These are phyloP conservation scores for Hanseniaspora guilliermondii DNA, from an alignment of 805 yeast genomes.

Conservation along the genomic window DNA sequence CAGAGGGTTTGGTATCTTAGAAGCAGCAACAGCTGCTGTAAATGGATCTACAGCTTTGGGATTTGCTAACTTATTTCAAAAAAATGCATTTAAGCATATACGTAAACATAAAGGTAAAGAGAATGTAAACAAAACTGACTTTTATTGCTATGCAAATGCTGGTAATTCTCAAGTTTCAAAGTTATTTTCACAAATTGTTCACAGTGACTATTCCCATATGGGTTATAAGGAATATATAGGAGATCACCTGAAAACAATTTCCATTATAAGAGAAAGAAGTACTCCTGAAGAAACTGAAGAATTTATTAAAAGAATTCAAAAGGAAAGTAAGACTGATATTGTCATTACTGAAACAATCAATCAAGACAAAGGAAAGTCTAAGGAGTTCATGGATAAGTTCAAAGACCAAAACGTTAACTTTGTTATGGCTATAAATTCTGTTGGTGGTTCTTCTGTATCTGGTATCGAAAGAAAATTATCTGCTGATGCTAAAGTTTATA, in stretches of 20 bases:
- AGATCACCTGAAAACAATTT: constrained; percentile 56
- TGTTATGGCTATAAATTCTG: constrained; percentile 77
- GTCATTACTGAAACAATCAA: constrained; percentile 86
- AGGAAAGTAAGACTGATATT: constrained; percentile 15
- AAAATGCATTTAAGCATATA: constrained; percentile 30
- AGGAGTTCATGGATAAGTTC: constrained; percentile 38
- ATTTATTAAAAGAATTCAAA: constrained; percentile 18
- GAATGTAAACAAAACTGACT: constrained; percentile 26
- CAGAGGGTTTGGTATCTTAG: constrained; percentile 41
- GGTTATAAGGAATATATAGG: constrained; percentile 29
- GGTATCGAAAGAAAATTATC: constrained; percentile 73
- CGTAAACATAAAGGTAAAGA: background rate
- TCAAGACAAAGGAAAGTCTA: constrained; percentile 38
- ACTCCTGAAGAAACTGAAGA: constrained; percentile 49
- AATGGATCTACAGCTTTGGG: constrained; percentile 89
- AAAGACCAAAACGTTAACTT: constrained; percentile 40
- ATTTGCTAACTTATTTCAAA: constrained; percentile 46
- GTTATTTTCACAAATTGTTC: constrained; percentile 78
- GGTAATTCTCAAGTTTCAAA: constrained; percentile 93
- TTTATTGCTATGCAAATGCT: constrained; percentile 93
- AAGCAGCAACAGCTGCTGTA: constrained; percentile 82
- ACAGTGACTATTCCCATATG: constrained; percentile 27
- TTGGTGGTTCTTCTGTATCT: constrained; percentile 80
- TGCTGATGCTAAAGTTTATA: constrained; percentile 61
- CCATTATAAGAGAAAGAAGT: constrained; percentile 78